phyloP scores from a whole-genome alignment of 225 moss, liverwort and hornwort species.

The Rhytidiadelphus loreus region DNA sequence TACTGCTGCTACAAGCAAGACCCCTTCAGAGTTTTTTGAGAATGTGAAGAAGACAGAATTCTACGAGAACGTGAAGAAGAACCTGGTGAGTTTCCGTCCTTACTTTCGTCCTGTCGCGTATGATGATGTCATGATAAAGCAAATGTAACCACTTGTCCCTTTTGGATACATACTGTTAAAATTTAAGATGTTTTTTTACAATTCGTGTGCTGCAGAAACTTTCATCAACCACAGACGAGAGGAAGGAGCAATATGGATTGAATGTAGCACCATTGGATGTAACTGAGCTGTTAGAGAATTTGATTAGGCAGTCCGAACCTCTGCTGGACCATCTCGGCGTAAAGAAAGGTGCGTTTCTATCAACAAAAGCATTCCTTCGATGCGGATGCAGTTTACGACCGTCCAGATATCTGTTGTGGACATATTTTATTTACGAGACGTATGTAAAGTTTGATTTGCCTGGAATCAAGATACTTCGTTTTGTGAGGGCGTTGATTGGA shows the following conservation, averaged over 20 bases:
- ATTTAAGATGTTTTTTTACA: not conserved
- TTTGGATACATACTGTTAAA: not conserved
- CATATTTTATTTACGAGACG: not conserved
- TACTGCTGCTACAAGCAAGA: constrained; percentile 85
- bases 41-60: constrained; percentile 96
- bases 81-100: constrained; percentile 43
- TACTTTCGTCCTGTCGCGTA: not conserved
- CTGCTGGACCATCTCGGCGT: constrained; percentile 91
- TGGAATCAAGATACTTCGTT: not conserved
- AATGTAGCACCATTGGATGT: constrained; percentile 92
- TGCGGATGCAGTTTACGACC: not conserved
- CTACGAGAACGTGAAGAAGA: constrained; percentile 94
- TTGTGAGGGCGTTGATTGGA: not conserved
- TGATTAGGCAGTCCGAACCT: constrained; percentile 89
- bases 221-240: constrained; percentile 21
- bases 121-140: not conserved
- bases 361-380: not conserved
- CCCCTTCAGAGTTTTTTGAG: constrained; percentile 92
- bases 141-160: not conserved
- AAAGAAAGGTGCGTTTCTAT: constrained; percentile 58
- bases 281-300: constrained; percentile 87
- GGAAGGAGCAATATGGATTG: constrained; percentile 50
- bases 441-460: not conserved
- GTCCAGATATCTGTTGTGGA: not conserved
- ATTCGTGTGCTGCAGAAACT: constrained; percentile 33